Base-by-base conservation (phyloP, 1,284 basidiomycete species). In the Tylopilus sp. region DNA sequence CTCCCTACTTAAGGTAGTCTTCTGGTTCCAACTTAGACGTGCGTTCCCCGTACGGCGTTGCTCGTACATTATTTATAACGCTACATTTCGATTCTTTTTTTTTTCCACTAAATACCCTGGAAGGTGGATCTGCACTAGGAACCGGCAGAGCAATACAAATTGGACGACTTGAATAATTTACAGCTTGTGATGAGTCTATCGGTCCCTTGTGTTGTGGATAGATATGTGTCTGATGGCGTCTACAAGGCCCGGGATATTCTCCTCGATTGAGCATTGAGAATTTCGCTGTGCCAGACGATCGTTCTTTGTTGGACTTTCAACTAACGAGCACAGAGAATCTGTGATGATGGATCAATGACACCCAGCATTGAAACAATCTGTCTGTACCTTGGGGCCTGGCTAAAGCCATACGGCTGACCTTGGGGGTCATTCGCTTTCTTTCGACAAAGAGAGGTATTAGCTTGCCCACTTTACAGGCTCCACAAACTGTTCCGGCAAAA, bases 391-490 rank as follows among this genome's bases (percentile, higher is more conserved):
- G 74, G 30, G 73, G 61, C 49, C 68, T 75, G 13, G 58, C 60
- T 18, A 75, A 67, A 8, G 76, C 77, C 67, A 76, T 70, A 38
- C 70, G 72, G 57, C 77, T 73, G 30, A 65, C 63, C 58, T 74
- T 76, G 6, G 73, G 71, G 23, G 69, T 73, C 55, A 57, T 65
- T n/a, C 61, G 61, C 11, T 52, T 65, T 56, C 55, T 68, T 48
- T 64, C 63, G 12, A 59, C 55, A 63, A 86, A 86, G 21, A 80
- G 65, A 11, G 85, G 78, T 11, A 75, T 59, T 3, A 88, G 73
- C 44, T 64, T 74, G 8, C 85, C 85, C 36, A 64, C 71, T 59
- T 74, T 78, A 59, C 77, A 79, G 1, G 59, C 66, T 15, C 76
- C 76, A 52, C 77, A 79, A 16, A 73, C 77, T 77, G 39, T 41